Evolutionary conservation across 352 stramenopile genomes (phyloP), one percentile per base, ranked within the genome.

Genomic region (Phytophthora citrophthora): DNA sequence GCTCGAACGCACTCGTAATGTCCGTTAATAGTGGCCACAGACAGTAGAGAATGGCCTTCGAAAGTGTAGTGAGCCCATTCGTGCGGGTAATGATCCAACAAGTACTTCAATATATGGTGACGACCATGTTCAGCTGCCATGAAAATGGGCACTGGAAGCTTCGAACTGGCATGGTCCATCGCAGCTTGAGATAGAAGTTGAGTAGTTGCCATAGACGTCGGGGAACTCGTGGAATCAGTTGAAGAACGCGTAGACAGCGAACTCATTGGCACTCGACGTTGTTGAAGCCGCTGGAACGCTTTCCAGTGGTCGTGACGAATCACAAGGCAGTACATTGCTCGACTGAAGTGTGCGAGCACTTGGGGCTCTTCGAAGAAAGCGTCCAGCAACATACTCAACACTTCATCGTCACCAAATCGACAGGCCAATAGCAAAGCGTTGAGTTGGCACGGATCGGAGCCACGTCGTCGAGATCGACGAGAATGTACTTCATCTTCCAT

Each of bases 1-100:
- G 75, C 61, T 38, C 85, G 64, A 12, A 90, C 83, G 47, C 83
- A 93, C 51, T 86, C 79, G 56, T 91, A 93, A 58, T 93, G 81
- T 8, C 83, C 83, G 38, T 87, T 77, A 16, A 76, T 79, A 16
- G 77, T 80, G 6, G 83, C 83, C 13, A 93, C 74, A 0, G 79
- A 86, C 10, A 93, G 70, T 29, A 91, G 49, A 15, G 81, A 84
- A 58, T 91, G 74, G 12, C 77, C 80, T 38, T 86, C 72, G 52
- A 93, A 93, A 20, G 52, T 64, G 67, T 93, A 93, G 13, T 55
- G 36, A 6, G 55, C 46, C 64, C 74, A 82, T 7, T 75, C 57
- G 18, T 34, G 34, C 2, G 50, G 38, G 34, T 81, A 55, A 15
- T 69, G 31, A 20, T 72, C 70, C 16, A 93, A 15, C 13, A 93